Conservation (phyloP, 2,329 filamentous ascomycete genomes). For the Trichoderma harzianum region DNA sequence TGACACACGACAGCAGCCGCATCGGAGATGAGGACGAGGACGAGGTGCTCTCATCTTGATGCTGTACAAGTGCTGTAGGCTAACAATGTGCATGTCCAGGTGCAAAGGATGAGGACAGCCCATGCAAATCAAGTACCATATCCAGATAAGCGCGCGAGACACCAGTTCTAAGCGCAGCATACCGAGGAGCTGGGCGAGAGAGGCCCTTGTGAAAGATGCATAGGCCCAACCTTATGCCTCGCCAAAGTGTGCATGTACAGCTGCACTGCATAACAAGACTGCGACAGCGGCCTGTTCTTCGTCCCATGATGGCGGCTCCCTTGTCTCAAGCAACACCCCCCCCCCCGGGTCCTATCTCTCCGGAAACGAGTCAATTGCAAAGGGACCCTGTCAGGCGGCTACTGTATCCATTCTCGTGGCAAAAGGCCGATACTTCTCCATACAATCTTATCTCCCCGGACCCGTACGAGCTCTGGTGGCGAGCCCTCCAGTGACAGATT, state of each 20-base stretch:
- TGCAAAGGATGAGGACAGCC: background rate
- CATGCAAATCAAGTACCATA: background rate
- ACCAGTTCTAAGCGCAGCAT: background rate
- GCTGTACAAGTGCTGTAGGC: background rate
- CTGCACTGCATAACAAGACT: background rate
- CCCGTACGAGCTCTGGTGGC: background rate
- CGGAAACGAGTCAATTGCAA: background rate
- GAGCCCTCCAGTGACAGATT: background rate
- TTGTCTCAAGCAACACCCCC: background rate
- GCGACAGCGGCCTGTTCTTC: background rate
- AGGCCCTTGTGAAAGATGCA: background rate
- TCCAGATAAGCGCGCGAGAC: background rate
- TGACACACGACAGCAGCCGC: background rate
- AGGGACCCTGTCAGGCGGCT: background rate
- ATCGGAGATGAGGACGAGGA: too few species aligned
- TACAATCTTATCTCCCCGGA: background rate
- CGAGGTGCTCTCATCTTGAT: background rate
- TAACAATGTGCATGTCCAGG: background rate
- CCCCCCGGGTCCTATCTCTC: slow-evolving; percentile 3
- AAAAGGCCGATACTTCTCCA: background rate
- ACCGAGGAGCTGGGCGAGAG: background rate
- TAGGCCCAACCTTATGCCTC: background rate
- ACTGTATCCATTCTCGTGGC: slow-evolving; percentile 9
- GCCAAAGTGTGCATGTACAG: background rate
- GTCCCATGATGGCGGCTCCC: background rate